A percentile compares a stretch with the other conserved stretches of the same genome.
Conservation (phyloP, 805 yeast species). For the Spathaspora passalidarum region DNA sequence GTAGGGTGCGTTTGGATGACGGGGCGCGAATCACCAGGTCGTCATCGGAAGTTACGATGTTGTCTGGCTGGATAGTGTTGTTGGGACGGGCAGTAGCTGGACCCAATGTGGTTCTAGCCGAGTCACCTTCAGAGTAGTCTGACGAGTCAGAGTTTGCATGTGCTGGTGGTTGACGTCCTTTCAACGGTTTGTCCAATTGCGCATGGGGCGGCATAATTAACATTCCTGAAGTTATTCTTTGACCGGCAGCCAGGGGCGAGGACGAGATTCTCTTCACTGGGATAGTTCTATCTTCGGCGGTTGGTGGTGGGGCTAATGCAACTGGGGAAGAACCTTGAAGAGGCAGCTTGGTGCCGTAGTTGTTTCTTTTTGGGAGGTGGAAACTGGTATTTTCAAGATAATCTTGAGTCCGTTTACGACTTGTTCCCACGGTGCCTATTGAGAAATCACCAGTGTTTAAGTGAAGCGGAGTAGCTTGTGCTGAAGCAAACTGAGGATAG, state of each 20-base stretch:
- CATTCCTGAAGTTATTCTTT: conserved; percentile 43
- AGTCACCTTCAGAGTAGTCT: not conserved
- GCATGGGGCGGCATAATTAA: conserved; percentile 27
- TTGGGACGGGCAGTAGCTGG: not conserved
- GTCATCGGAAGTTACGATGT: not conserved
- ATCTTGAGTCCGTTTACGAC: conserved; percentile 2
- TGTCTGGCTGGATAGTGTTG: not conserved
- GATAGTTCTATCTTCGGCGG: conserved; percentile 13
- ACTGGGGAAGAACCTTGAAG: conserved; percentile 9
- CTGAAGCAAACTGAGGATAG: not conserved
- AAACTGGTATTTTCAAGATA: not conserved
- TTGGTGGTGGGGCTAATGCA: conserved; percentile 37
- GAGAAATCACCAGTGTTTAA: not conserved
- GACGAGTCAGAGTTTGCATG: not conserved
- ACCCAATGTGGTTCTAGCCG: too few species aligned
- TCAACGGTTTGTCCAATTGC: conserved; percentile 2
- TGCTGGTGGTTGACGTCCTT: not conserved
- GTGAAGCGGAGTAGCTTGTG: not conserved
- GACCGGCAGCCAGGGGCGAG: conserved; percentile 9
- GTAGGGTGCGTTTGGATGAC: too few species aligned
- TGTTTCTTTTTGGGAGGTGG: not conserved
- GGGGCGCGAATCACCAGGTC: too few species aligned
- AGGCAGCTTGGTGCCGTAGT: not conserved
- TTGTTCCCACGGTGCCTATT: not conserved
- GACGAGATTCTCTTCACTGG: conserved; percentile 24